These are phyloP conservation scores for Aspergillus taichungensis DNA, from an alignment of 495 filamentous ascomycete genomes.

Conservation along the genomic window DNA sequence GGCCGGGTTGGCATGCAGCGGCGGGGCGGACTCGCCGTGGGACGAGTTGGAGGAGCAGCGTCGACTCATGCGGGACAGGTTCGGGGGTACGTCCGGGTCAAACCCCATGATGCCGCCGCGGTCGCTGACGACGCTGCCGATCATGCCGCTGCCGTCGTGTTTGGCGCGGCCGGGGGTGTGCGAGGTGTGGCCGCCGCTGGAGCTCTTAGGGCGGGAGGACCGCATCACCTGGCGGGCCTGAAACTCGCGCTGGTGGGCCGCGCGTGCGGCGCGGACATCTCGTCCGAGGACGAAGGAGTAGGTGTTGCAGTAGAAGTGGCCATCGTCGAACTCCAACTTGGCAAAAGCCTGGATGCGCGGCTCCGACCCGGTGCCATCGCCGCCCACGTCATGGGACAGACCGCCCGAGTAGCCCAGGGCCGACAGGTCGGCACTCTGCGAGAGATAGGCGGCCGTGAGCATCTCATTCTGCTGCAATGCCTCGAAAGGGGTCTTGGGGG, in stretches of 20 bases:
- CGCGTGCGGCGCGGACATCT: constrained; percentile 47
- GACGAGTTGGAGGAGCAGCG: constrained; percentile 44
- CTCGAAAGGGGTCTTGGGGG: constrained; percentile 29
- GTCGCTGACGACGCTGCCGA: constrained; percentile 48
- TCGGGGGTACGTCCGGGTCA: constrained; percentile 40
- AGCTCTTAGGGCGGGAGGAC: constrained; percentile 36
- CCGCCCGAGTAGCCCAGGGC: constrained; percentile 27
- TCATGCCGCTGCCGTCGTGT: constrained; percentile 37
- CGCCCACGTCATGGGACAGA: constrained; percentile 20
- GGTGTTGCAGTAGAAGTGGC: constrained; percentile 65
- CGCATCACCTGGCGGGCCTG: constrained; percentile 36
- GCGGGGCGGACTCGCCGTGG: constrained; percentile 26
- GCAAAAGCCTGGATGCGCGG: constrained; percentile 54
- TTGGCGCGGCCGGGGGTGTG: constrained; percentile 41
- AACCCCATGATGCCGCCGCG: constrained; percentile 51
- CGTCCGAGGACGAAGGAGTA: constrained; percentile 58
- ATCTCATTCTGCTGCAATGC: constrained; percentile 35
- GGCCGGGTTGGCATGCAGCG: constrained; percentile 35
- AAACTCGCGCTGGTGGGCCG: constrained; percentile 40
- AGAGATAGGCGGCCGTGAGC: constrained; percentile 33
- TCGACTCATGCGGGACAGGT: constrained; percentile 36
- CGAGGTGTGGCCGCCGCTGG: constrained; percentile 37
- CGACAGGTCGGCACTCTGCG: constrained; percentile 31
- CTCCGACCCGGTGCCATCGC: constrained; percentile 37
- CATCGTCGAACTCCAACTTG: constrained; percentile 62